Conservation (phyloP, 345 rosid species). For the Nephelium lappaceum region DNA sequence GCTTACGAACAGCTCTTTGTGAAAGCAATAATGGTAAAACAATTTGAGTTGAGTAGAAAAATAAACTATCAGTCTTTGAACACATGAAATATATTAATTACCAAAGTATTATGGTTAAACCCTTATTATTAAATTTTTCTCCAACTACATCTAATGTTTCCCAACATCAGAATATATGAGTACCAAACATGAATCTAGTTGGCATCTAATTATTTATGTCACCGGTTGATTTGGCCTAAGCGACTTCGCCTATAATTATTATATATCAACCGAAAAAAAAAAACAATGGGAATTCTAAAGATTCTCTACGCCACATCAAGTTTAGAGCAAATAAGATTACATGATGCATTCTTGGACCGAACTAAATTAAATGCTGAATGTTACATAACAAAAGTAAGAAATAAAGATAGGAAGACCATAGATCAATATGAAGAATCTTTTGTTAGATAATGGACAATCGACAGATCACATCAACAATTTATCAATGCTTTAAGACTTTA, state of each 20-base stretch:
- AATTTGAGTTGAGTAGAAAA: not conserved
- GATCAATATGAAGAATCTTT: not conserved
- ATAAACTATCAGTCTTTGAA: not conserved
- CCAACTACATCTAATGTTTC: not conserved
- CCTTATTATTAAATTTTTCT: not conserved
- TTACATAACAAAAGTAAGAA: not conserved
- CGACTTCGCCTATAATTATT: not conserved
- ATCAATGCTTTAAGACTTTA: slow-evolving; percentile 4
- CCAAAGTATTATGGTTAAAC: not conserved
- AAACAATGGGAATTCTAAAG: not conserved
- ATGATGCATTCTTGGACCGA: not conserved
- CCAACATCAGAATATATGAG: not conserved
- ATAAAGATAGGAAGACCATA: not conserved
- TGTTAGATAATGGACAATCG: not conserved
- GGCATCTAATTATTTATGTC: not conserved
- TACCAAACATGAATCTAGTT: not conserved
- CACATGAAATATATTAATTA: not conserved
- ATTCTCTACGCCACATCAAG: not conserved
- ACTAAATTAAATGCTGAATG: not conserved
- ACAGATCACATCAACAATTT: too few species aligned
- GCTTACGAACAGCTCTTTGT: not conserved
- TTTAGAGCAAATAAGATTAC: not conserved
- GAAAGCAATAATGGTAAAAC: not conserved
- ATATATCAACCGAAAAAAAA: not conserved
- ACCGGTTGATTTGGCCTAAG: not conserved